Base-by-base conservation (phyloP, 257 asterid species). In the Rubia yunnanensis region DNA sequence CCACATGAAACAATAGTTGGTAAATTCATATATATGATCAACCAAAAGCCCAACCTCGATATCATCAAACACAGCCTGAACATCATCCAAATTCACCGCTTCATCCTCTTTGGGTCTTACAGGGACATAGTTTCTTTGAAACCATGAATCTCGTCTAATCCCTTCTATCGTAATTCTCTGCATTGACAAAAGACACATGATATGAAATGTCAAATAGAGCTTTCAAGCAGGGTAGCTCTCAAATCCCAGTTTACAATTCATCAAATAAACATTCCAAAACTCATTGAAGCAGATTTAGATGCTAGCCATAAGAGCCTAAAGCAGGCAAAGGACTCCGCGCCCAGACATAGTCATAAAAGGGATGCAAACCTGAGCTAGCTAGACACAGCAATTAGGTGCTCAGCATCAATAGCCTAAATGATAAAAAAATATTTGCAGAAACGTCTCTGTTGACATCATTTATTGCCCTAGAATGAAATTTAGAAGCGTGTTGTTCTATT, bases 121-220 rank as follows among this genome's bases (percentile, higher is more conserved):
- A 69, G 99, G 78, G 69, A 68, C 62, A 68, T 89, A 92, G 74
- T 74, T 79, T 73, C 75, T 85, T 78, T 49, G 79, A 81, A 92
- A 92, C 97, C 99, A 92, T 10, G 84, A 83, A 55, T 92, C 94
- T 60, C 66, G 83, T 78, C 65, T 86, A 48, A 92, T 86, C 64
- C 94, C 95, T 36, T 77, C 85, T 67, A 89, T 84, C 69, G 76
- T 91, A 68, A 89, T 83, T 63, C 97, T 82, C 99, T 92, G 95
- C 83, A 82, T 67, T 58, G 70, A 46, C 49, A 67, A 31, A 58
- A 32, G 54, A 18, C 1, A 5, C 55, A 48, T 60, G 32, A 22
- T 66, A 69, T 28, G 27, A 57, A 30, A 72, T 57, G 61, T 50
- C 31, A 55, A 31, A 38, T 1, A 17, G 17, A 1, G 6, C 7